Evolutionary conservation across 352 stramenopile species (phyloP).

Genomic region (Phytophthora podocarpi): DNA sequence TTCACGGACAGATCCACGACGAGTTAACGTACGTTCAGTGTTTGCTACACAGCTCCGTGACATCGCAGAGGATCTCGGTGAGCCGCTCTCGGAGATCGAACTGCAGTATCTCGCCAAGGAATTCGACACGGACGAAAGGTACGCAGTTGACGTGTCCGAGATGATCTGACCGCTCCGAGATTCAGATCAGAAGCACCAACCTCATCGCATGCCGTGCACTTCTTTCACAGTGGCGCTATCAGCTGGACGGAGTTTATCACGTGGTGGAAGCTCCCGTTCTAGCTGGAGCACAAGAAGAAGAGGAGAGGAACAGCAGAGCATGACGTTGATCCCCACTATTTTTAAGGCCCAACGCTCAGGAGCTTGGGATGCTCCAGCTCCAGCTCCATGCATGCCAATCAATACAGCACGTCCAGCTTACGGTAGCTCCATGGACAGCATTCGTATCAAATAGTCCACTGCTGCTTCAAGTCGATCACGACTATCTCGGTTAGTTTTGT

Average conservation of each 20-base stretch:
- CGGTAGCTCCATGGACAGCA: no score
- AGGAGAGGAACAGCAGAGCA: neutral
- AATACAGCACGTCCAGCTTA: no score
- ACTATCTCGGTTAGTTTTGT: slow-evolving; percentile 23
- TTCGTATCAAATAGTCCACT: neutral
- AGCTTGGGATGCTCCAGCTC: neutral
- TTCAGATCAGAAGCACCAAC: neutral
- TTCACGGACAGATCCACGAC: neutral
- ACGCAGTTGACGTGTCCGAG: neutral
- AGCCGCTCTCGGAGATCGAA: slow-evolving; percentile 75
- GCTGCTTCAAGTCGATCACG: slow-evolving; percentile 2
- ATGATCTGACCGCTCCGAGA: no score
- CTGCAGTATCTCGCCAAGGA: slow-evolving; percentile 75
- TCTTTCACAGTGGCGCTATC: slow-evolving; percentile 59
- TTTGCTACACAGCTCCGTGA: slow-evolving; percentile 50
- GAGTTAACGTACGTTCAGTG: slow-evolving; percentile 6
- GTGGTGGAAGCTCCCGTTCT: slow-evolving; percentile 81
- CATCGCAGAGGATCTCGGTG: slow-evolving; percentile 75
- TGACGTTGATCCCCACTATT: slow-evolving; percentile 28
- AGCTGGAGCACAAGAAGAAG: slow-evolving; percentile 5
- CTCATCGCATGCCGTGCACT: slow-evolving; percentile 12
- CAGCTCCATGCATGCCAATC: neutral
- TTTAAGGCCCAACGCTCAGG: slow-evolving; percentile 27
- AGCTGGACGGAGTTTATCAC: slow-evolving; percentile 79
- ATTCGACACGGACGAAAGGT: slow-evolving; percentile 74